Evolutionary conservation across 208 protist species (phyloP), one percentile per base, ranked within the genome.

Genomic region (Leishmania tropica): DNA sequence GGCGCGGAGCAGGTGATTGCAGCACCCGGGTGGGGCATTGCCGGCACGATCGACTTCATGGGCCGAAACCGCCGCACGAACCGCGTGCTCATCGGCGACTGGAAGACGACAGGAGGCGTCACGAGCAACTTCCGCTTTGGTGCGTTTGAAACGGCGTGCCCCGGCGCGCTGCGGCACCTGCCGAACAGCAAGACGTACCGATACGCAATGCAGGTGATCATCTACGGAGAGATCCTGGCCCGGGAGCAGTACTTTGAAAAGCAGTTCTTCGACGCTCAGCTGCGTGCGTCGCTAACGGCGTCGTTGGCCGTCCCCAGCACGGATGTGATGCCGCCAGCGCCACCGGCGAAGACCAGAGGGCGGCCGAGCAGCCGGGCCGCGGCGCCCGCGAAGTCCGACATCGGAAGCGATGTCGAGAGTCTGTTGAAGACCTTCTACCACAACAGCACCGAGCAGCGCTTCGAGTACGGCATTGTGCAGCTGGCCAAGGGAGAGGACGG

Each of bases 381-480:
- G 10, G 74, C 76, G 6, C 17, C 40, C 75, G 11, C 31, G 56
- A 19, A 28, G 51, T 56, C 31, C 19, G 11, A 48, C 37, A 11
- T 51, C 28, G 37, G 56, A 70, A 6, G 28, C 75, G 24, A 79
- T 11, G 28, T 83, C 8, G 48, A 76, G 13, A 7, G 28, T 13
- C 62, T 86, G 21, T 7, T 87, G 42, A 51, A 60, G 4, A 67
- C 81, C 37, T 85, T 83, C 64, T 84, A 92, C 68, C 31, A 51
- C 54, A 71, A 40, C 37, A 81, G 62, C 73, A 83, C 82, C 28
- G 78, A 71, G 58, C 65, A 80, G n/a, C 83, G 83, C 67, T 85
- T 92, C 53, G 92, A 97, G 84, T 97, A 96, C 81, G 94, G 94
- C 75, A 85, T 97, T 67, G 89, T 97, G 21, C 91, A 96, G 75